These are phyloP conservation scores for Diaporthe destruens DNA, from an alignment of 2,329 filamentous ascomycete genomes.

Conservation along the genomic window DNA sequence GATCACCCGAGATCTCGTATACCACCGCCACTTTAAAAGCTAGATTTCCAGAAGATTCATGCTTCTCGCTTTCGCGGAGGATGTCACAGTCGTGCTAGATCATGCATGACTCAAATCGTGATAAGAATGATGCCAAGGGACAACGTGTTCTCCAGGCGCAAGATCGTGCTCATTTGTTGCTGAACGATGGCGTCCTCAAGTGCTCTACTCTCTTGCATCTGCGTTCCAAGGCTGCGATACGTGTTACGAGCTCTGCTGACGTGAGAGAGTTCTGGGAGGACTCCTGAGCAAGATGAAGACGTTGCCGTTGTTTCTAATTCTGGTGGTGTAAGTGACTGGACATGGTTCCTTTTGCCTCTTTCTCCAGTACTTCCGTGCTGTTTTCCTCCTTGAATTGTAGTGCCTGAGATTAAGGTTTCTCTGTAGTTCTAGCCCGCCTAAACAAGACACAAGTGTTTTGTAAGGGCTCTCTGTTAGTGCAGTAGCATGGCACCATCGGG, in stretches of 20 bases:
- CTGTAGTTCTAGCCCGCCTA: background rate
- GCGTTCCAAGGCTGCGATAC: background rate
- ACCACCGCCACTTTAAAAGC: background rate
- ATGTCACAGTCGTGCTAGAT: background rate
- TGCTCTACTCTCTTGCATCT: background rate
- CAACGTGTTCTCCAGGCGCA: background rate
- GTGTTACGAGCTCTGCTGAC: background rate
- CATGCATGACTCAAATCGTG: slow-evolving; percentile 13
- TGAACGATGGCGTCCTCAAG: background rate
- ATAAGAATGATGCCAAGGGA: background rate
- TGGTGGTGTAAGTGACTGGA: background rate
- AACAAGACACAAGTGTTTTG: no score
- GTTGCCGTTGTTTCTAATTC: background rate
- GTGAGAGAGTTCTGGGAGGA: background rate
- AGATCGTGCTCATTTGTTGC: background rate
- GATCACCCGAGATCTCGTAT: background rate
- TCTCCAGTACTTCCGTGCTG: no score
- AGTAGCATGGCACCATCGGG: no score
- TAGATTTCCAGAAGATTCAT: background rate
- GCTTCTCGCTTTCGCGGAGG: background rate
- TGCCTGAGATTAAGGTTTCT: no score
- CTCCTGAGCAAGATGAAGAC: background rate
- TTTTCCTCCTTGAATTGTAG: background rate
- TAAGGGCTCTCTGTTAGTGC: background rate
- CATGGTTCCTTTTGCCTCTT: background rate